Percentiles rank a stretch among this genome's conserved stretches.
phyloP scores from a whole-genome alignment of 495 filamentous ascomycete species.

The Aspergillus incahuasiensis region DNA sequence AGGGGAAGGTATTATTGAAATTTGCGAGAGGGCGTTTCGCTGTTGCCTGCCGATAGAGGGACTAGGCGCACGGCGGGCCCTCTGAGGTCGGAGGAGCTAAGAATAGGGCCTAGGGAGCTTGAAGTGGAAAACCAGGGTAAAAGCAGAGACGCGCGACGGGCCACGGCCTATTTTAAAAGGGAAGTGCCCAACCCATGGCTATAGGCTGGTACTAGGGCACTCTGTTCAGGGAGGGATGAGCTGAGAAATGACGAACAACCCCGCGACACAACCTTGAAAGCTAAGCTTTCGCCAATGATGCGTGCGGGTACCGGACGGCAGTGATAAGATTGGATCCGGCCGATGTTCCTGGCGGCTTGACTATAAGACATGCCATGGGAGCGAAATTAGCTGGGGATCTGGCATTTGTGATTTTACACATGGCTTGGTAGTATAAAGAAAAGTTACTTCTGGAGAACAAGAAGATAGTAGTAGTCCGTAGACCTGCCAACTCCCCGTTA shows the following conservation, averaged over 20 bases:
- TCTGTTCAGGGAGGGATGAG: not conserved
- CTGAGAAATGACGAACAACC: slow-evolving; percentile 4
- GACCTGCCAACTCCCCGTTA: no score
- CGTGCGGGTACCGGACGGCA: no score
- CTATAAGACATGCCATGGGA: no score
- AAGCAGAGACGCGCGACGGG: not conserved
- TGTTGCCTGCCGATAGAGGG: not conserved
- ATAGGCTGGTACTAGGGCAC: not conserved
- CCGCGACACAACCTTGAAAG: slow-evolving; percentile 5
- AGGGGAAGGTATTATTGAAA: not conserved
- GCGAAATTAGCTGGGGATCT: no score
- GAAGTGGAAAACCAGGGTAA: not conserved
- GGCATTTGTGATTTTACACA: no score
- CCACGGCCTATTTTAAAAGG: not conserved
- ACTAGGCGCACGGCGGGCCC: not conserved
- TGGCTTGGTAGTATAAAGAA: no score
- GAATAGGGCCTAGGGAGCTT: not conserved
- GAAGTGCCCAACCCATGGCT: not conserved
- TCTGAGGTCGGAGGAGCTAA: not conserved
- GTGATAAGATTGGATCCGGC: no score
- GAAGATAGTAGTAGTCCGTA: no score
- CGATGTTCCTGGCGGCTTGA: no score
- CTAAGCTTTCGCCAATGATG: slow-evolving; percentile 13
- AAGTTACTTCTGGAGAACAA: no score
- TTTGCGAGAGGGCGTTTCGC: not conserved